phyloP scores from a whole-genome alignment of 2,329 filamentous ascomycete genomes.

The Sporothrix dimorphospora region DNA sequence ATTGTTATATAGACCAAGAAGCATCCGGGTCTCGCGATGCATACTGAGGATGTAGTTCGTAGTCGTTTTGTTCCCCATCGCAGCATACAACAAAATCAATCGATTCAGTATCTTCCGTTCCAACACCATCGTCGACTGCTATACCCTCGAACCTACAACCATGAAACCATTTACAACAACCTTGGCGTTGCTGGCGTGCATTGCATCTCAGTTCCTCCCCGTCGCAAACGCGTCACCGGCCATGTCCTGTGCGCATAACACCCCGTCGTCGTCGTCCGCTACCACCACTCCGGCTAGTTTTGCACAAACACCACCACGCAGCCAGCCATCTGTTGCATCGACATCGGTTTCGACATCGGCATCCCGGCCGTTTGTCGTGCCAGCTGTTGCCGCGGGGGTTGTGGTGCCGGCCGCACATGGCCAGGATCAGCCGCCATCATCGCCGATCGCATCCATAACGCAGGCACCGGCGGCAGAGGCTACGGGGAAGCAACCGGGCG shows the following conservation, averaged over 20 bases:
- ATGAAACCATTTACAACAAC: constrained; percentile 1
- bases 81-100: background rate
- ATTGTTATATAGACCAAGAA: constrained; percentile 10
- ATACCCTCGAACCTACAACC: background rate
- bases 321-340: background rate
- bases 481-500: constrained; percentile 24
- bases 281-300: constrained; percentile 30
- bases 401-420: background rate
- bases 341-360: background rate
- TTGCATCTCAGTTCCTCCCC: background rate
- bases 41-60: background rate
- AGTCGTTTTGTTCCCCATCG: background rate
- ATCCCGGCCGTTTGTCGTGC: background rate
- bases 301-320: background rate
- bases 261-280: background rate
- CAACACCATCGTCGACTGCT: background rate
- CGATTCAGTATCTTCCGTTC: background rate
- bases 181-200: background rate
- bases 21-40: background rate
- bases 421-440: background rate
- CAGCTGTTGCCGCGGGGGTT: background rate
- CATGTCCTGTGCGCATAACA: constrained; percentile 19
- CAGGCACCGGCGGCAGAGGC: background rate
- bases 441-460: constrained; percentile 29
- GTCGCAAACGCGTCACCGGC: background rate